Base-by-base conservation (phyloP, 2,329 filamentous ascomycete species). In the Colletotrichum graminicola region DNA sequence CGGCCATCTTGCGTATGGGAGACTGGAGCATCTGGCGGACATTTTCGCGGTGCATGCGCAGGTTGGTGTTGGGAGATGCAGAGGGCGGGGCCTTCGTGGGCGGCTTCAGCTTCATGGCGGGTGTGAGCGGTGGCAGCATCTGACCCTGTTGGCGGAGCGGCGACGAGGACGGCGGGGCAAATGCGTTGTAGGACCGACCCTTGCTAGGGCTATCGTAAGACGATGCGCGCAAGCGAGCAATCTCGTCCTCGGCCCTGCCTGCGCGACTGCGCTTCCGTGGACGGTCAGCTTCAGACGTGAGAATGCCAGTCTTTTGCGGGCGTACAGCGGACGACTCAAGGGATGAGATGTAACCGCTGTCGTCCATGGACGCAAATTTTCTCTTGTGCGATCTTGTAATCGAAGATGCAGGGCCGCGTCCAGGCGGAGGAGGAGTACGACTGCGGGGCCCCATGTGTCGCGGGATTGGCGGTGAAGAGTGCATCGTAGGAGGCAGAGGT, bases 321-420 rank as follows among this genome's bases (percentile, higher is more conserved):
- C 95, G 90, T 79, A 94, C 88, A 18, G 88, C 94, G 0, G 96
- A 98, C 3, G 96, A 98, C 76, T 98, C 95, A 23, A 98, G 87
- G 0, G 95, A 98, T 1, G 96, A 98, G 79, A 97, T 97, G 81
- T 98, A 99, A 51, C 96, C 96, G 79, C 95, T 98, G 81, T 99
- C 96, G 77, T 89, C 94, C 85, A 97, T 92, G 16, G 92, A 92
- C 39, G 89, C 89, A 76, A 93, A 90, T 80, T 94, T 95, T 75
- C 93, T 91, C 82, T 93, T 94, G 75, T 92, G 91, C 49, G 90
- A 89, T 62, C 90, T 90, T 62, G 85, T 83, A 54, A 87, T 87
- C n/a, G 93, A 93, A 26, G 91, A 91, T 26, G 65, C 61, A 47
- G 87, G 84, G 57, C 89, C 86, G 67, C 88, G 87, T 49, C 87